These are phyloP conservation scores for Aspergillus bridgeri DNA, from an alignment of 495 filamentous ascomycete genomes.

Conservation along the genomic window DNA sequence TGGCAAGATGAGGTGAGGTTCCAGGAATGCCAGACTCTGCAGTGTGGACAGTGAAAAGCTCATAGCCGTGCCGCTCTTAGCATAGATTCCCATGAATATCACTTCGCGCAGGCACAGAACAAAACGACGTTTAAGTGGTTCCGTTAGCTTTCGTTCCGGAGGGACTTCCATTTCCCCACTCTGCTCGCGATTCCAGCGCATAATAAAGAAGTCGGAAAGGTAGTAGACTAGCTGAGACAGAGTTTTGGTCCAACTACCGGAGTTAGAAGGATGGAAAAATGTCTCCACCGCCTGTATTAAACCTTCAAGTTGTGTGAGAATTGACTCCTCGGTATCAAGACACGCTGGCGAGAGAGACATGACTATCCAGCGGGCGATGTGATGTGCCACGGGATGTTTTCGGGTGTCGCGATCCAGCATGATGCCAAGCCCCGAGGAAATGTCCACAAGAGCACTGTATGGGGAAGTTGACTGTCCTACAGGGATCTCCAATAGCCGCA, in stretches of 20 bases:
- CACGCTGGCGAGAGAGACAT: constrained; percentile 88
- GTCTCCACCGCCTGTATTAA: constrained; percentile 95
- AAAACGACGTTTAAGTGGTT: constrained; percentile 79
- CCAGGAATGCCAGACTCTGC: constrained; percentile 83
- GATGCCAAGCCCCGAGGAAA: constrained; percentile 73
- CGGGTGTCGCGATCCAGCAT: constrained; percentile 87
- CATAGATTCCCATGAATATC: constrained; percentile 96
- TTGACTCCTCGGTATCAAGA: constrained; percentile 70
- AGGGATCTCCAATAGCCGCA: constrained; percentile 89
- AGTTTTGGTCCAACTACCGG: constrained; percentile 86
- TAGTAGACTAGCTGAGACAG: constrained; percentile 90
- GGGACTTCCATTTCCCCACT: constrained; percentile 88
- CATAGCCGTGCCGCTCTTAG: constrained; percentile 87
- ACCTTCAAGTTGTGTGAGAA: constrained; percentile 83
- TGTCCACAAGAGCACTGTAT: constrained; percentile 78
- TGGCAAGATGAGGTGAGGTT: constrained; percentile 88
- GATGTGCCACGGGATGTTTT: constrained; percentile 86
- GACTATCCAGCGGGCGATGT: constrained; percentile 92
- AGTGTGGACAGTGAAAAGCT: constrained; percentile 86
- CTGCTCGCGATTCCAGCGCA: constrained; percentile 94
- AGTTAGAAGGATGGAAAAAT: constrained; percentile 98
- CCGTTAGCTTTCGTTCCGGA: constrained; percentile 70
- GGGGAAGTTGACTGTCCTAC: constrained; percentile 94
- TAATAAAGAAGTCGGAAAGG: constrained; percentile 93
- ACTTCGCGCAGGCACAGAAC: constrained; percentile 89